Percentiles rank a stretch among this genome's conserved stretches.
Conservation (phyloP, 2,329 filamentous ascomycete species). For the Talaromyces sp. region DNA sequence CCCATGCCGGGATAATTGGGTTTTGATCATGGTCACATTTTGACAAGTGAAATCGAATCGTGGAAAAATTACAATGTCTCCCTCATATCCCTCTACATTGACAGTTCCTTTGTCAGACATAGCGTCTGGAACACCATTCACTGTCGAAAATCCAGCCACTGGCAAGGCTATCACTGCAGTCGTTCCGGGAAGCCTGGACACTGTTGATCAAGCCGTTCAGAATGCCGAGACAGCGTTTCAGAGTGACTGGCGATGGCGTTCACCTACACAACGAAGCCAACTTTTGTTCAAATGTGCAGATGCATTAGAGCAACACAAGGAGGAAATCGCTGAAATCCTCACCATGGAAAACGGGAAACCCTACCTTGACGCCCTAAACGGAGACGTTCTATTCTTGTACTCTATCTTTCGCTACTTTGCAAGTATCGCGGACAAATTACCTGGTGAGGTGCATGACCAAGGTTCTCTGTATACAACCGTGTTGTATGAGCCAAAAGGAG, state of each 20-base stretch:
- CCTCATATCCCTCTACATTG: no score
- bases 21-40: no score
- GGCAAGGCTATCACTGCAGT: constrained; percentile 36
- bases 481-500: constrained; percentile 47
- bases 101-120: no score
- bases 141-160: background rate
- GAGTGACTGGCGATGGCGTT: constrained; percentile 31
- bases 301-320: constrained; percentile 11
- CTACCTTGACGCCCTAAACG: constrained; percentile 17
- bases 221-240: constrained; percentile 44
- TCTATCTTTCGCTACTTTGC: constrained; percentile 20
- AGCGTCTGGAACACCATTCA: background rate
- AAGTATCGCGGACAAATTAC: constrained; percentile 20
- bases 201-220: constrained; percentile 44
- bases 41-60: no score
- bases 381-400: constrained; percentile 18
- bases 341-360: constrained; percentile 20
- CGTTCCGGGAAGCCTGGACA: constrained; percentile 37
- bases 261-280: constrained; percentile 13
- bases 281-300: constrained; percentile 43
- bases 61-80: no score
- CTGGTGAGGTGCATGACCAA: constrained; percentile 18
- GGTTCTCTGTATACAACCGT: constrained; percentile 18
- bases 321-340: constrained; percentile 16
- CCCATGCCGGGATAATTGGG: no score